Evolutionary conservation across 768 basidiomycete species (phyloP).

Genomic region (Glaciozyma antarctica): DNA sequence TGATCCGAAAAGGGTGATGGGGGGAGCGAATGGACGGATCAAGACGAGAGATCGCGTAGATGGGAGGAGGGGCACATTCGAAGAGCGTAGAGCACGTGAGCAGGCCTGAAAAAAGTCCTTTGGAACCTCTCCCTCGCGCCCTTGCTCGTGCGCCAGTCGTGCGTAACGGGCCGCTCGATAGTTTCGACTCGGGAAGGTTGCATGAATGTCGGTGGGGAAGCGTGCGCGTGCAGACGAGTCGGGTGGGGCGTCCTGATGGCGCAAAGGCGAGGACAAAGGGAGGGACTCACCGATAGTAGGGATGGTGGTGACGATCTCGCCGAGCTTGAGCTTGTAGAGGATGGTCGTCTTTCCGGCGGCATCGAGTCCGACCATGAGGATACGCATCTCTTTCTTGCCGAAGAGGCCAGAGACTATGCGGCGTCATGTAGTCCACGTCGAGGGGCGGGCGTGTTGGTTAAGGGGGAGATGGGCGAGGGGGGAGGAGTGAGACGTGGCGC

Average conservation of each 20-base stretch:
- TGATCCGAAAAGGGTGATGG: background rate
- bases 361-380: conserved; percentile 99
- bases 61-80: background rate
- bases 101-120: too few species aligned
- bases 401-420: conserved; percentile 62
- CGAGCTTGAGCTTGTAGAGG: conserved; percentile 97
- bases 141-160: too few species aligned
- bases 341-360: conserved; percentile 62
- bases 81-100: too few species aligned
- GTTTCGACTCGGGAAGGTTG: background rate
- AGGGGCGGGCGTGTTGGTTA: background rate
- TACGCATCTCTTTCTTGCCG: conserved; percentile 99
- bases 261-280: conserved; percentile 13
- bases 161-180: too few species aligned
- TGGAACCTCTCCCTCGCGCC: too few species aligned
- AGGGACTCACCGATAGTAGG: conserved; percentile 84
- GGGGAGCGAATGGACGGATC: background rate
- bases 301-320: conserved; percentile 99
- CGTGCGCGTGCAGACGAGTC: background rate
- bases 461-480: background rate
- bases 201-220: background rate
- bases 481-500: too few species aligned
- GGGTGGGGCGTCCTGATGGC: background rate
- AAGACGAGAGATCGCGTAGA: too few species aligned
- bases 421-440: background rate